Conservation (phyloP, 805 yeast species). For the Blastobotrys parvus region DNA sequence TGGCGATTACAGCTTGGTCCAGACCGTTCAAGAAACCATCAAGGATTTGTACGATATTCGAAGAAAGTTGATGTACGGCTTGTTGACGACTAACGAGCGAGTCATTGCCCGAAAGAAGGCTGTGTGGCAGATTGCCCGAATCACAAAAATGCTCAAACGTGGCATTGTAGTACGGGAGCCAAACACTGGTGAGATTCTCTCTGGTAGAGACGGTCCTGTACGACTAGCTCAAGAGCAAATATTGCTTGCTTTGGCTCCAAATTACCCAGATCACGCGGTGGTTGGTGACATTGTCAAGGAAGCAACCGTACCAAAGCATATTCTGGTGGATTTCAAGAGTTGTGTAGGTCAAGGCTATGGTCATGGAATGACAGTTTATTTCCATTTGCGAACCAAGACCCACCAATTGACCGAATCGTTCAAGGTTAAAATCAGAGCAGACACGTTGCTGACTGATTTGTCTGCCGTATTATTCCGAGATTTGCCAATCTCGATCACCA, state of each 20-base stretch:
- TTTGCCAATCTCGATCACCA: slow-evolving; percentile 52
- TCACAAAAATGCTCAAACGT: slow-evolving; percentile 25
- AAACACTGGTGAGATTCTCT: slow-evolving; percentile 21
- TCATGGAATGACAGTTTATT: slow-evolving; percentile 65
- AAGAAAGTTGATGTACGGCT: slow-evolving; percentile 20
- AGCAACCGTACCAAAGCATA: slow-evolving; percentile 37
- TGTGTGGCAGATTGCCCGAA: slow-evolving; percentile 25
- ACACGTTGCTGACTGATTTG: slow-evolving; percentile 55
- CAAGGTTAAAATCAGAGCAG: slow-evolving; percentile 54
- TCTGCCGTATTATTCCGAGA: slow-evolving; percentile 75
- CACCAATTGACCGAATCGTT: slow-evolving; percentile 72
- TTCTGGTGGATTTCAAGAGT: slow-evolving; percentile 68
- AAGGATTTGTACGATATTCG: slow-evolving; percentile 22
- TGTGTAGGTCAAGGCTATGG: slow-evolving; percentile 51
- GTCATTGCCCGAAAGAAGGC: slow-evolving; percentile 22
- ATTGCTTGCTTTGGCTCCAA: slow-evolving; percentile 62
- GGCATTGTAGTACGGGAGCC: slow-evolving; percentile 27
- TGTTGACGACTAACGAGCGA: slow-evolving; percentile 23
- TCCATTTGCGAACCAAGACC: slow-evolving; percentile 58
- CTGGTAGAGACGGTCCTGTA: slow-evolving; percentile 37
- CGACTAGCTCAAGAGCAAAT: slow-evolving; percentile 59
- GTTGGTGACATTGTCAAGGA: slow-evolving; percentile 11
- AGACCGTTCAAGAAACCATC: slow-evolving; percentile 19
- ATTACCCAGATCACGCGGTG: slow-evolving; percentile 43
- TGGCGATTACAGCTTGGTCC: slow-evolving; percentile 21